phyloP scores from a whole-genome alignment of 2,329 filamentous ascomycete genomes.

The Alternaria ventricosa region DNA sequence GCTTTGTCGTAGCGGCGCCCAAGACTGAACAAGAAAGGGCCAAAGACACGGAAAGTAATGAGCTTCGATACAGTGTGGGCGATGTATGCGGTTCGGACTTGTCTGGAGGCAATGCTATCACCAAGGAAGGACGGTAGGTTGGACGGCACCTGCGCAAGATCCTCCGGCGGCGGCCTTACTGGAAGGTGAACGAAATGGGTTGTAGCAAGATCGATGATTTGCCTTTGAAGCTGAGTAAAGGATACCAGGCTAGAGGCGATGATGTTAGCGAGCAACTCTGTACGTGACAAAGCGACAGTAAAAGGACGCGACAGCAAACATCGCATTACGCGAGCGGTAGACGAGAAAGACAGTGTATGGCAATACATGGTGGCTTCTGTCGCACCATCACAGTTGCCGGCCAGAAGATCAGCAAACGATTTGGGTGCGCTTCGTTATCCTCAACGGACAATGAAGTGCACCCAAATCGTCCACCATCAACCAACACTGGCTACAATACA shows the following conservation, averaged over 20 bases:
- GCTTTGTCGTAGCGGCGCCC: conserved; percentile 62
- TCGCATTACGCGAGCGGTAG: conserved; percentile 11
- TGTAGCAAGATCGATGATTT: conserved; percentile 59
- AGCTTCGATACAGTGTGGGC: conserved; percentile 63
- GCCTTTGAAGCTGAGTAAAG: conserved; percentile 59
- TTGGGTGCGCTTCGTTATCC: conserved; percentile 15
- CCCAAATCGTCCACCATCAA: conserved; percentile 2
- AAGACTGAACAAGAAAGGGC: conserved; percentile 64
- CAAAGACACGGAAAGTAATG: conserved; percentile 63
- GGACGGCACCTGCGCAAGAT: conserved; percentile 59
- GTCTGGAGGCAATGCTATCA: conserved; percentile 58
- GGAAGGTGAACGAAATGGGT: conserved; percentile 61
- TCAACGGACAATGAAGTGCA: conserved; percentile 7
- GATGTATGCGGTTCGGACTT: conserved; percentile 61
- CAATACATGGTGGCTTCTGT: conserved; percentile 16
- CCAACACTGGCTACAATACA: not conserved
- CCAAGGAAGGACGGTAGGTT: conserved; percentile 62
- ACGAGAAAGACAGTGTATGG: conserved; percentile 15
- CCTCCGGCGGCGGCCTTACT: conserved; percentile 58
- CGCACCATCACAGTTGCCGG: conserved; percentile 1
- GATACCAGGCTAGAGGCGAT: conserved; percentile 54
- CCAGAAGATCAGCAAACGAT: conserved; percentile 18
- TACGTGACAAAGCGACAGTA: not conserved
- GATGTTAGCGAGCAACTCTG: conserved; percentile 3
- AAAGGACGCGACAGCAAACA: not conserved